Conservation (phyloP, 225 moss, liverwort and hornwort genomes). For the Neckera pumila region DNA sequence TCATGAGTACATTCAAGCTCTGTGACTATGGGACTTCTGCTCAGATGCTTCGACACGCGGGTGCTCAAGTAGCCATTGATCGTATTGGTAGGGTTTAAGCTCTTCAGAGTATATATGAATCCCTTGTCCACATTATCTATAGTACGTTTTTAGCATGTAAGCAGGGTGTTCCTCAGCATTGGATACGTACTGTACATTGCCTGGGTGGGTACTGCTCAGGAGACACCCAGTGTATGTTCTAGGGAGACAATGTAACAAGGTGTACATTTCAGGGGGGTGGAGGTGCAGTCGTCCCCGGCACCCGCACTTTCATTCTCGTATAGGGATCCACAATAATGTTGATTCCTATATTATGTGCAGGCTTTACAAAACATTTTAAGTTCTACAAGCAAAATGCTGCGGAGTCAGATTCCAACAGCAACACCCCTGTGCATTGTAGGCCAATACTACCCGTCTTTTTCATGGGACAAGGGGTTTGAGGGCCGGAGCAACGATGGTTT, state of each 20-base stretch:
- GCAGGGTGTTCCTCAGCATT: neutral
- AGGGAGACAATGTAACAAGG: neutral
- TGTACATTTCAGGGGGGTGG: neutral
- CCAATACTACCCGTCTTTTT: constrained; percentile 15
- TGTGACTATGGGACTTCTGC: neutral
- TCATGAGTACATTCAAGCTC: neutral
- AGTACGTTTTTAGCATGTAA: neutral
- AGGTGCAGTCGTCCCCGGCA: neutral
- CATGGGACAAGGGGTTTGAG: constrained; percentile 8
- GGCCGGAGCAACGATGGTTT: neutral
- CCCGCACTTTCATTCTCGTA: neutral
- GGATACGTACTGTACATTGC: neutral
- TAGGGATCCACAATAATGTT: neutral
- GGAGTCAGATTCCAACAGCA: constrained; percentile 30
- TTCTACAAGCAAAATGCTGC: constrained; percentile 18
- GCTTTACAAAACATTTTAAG: constrained; percentile 18
- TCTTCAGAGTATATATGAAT: neutral
- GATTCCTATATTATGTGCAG: constrained; percentile 11
- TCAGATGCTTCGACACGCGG: neutral
- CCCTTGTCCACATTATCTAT: neutral
- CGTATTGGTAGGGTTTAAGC: neutral
- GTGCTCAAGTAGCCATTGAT: neutral
- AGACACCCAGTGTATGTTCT: neutral
- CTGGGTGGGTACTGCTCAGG: neutral
- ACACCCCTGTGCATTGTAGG: constrained; percentile 30